These are phyloP conservation scores for Rhodotorula sp. DNA, from an alignment of 1,284 basidiomycete species.

Conservation along the genomic window DNA sequence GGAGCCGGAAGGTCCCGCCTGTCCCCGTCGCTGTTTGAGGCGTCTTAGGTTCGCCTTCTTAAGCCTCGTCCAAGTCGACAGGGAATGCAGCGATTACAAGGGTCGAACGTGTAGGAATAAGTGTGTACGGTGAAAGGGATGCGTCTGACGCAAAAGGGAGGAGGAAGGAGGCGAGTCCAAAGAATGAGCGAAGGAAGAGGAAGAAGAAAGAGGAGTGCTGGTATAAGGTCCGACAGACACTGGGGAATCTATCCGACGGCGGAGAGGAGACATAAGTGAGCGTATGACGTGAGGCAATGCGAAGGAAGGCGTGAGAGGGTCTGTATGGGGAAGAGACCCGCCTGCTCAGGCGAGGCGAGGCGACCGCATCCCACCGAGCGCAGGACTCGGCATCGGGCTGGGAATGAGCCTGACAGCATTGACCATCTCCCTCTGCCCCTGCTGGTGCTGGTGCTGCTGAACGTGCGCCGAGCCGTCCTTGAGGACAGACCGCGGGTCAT, in stretches of 20 bases:
- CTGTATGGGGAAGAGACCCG: background rate
- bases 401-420: conserved; percentile 33
- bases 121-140: no score
- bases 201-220: background rate
- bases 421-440: background rate
- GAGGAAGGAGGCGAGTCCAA: background rate
- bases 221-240: no score
- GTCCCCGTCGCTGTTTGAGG: no score
- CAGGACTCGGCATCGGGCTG: conserved; percentile 36
- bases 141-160: background rate
- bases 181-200: background rate
- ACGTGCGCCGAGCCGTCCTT: background rate
- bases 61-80: no score
- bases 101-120: no score
- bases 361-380: conserved; percentile 16
- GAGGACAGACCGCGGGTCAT: conserved; percentile 20
- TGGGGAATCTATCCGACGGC: no score
- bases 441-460: background rate
- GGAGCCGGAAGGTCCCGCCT: no score
- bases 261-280: no score
- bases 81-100: no score
- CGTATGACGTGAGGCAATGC: background rate
- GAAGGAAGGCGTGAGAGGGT: background rate
- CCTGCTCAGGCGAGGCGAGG: conserved; percentile 21
- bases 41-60: no score